Conservation (phyloP, 768 basidiomycete genomes). For the Kwoniella sp. region DNA sequence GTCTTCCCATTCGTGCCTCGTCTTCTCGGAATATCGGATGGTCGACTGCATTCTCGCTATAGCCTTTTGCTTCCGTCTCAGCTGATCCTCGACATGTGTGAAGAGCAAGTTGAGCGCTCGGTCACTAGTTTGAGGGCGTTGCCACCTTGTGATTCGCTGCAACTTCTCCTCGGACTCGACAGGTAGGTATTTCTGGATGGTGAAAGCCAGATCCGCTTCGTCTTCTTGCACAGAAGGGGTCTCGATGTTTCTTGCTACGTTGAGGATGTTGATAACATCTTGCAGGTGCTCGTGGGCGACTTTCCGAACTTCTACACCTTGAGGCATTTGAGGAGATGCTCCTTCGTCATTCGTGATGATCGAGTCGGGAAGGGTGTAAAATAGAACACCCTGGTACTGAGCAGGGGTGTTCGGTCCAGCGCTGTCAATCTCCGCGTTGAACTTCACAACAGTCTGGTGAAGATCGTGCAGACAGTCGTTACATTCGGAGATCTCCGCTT, state of each 20-base stretch:
- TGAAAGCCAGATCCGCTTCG: conserved; percentile 78
- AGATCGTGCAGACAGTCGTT: conserved; percentile 91
- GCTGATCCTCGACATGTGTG: conserved; percentile 83
- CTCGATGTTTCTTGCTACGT: conserved; percentile 76
- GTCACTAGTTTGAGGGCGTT: conserved; percentile 81
- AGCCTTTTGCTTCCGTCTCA: conserved; percentile 90
- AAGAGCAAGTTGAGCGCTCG: conserved; percentile 77
- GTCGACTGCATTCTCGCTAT: conserved; percentile 96
- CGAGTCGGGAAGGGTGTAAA: conserved; percentile 44
- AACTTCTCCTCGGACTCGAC: conserved; percentile 87
- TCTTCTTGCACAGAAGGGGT: conserved; percentile 90
- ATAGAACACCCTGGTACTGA: conserved; percentile 47
- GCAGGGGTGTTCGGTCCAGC: conserved; percentile 64
- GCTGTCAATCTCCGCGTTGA: conserved; percentile 64
- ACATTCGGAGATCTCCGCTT: conserved; percentile 89
- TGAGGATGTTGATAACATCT: conserved; percentile 82
- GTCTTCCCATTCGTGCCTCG: conserved; percentile 95
- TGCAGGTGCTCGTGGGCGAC: conserved; percentile 70
- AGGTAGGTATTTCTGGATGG: conserved; percentile 85
- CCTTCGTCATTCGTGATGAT: conserved; percentile 34
- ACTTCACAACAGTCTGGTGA: conserved; percentile 78
- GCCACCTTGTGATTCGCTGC: conserved; percentile 80
- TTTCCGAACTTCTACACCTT: conserved; percentile 43
- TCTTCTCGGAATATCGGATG: conserved; percentile 93
- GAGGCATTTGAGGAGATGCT: conserved; percentile 25